Evolutionary conservation across 169 alveolate species (phyloP), one percentile per base, ranked within the genome.

Genomic region (Plasmodium chabaudi): DNA sequence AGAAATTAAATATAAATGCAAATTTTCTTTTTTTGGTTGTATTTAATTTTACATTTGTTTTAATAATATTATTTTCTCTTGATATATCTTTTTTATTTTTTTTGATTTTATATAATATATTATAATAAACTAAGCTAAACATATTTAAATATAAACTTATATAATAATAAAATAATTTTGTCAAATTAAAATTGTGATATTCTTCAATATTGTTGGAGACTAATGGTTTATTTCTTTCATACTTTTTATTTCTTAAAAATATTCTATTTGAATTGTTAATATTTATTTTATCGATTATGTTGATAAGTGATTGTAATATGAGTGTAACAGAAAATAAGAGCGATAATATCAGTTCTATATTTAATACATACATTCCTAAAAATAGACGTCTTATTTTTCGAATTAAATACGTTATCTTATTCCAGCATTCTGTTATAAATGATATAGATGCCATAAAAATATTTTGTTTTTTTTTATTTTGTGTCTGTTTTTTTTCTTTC

Each of bases 341-440:
- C 6, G 89, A 64, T 2, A 79, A 34, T 2, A 79, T 44, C 19
- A 79, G 25, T 47, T 79, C 47, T 7, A 79, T 44, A 19, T 39
- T 21, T 27, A 79, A 47, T 6, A 79, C 89, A 71, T 79, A 79
- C 19, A 67, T 19, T 12, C 89, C 89, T 59, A 79, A 67, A 25
- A 60, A 79, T 9, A 79, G 15, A 46, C 79, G 21, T 46, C 42
- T 65, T n/a, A 10, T 42, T 71, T 60, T 79, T 39, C 39, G 27
- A 27, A 65, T 10, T 10, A 79, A 27, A 57, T 79, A 79, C 5
- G 21, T 12, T 0, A 79, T 0, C 17, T 79, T 9, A 17, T 21
- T 57, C 12, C 17, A 13, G 9, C 53, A 61, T 12, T 9, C 49
- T n/a, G 39, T 25, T 3, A 13, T 2, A 51, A 63, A 23, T 9